Percentiles rank a stretch among this genome's conserved stretches.
Evolutionary conservation across 2,329 filamentous ascomycete genomes (phyloP).

Genomic region (Diaporthe eres): DNA sequence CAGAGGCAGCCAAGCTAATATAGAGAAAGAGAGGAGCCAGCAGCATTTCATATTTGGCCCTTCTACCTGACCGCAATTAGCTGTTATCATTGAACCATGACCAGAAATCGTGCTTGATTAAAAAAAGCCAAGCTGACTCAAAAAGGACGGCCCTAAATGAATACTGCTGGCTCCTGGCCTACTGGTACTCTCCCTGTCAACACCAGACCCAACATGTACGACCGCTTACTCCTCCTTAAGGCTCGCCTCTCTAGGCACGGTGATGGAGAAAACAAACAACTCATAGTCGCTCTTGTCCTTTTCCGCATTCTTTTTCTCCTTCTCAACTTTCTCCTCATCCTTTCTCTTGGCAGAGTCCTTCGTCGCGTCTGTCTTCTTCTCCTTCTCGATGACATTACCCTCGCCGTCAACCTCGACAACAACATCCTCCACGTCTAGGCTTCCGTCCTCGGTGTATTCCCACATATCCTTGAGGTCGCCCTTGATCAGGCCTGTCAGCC

Average conservation of each 20-base stretch:
- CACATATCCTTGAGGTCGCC: conserved; percentile 85
- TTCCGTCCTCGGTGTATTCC: conserved; percentile 83
- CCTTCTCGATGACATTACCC: conserved; percentile 60
- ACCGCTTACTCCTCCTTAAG: conserved; percentile 42
- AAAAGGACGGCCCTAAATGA: background rate
- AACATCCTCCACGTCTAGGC: conserved; percentile 67
- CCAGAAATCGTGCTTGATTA: background rate
- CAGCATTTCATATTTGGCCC: background rate
- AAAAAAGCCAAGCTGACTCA: background rate
- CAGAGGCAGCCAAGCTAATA: background rate
- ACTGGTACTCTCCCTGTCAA: background rate
- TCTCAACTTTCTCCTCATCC: conserved; percentile 38
- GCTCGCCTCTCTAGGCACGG: conserved; percentile 40
- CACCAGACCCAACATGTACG: background rate
- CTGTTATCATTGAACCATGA: background rate
- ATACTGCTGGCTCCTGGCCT: background rate
- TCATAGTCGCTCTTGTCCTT: conserved; percentile 36
- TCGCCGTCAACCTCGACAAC: conserved; percentile 68
- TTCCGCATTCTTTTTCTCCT: conserved; percentile 37
- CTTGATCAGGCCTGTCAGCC: conserved; percentile 78
- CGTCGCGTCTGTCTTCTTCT: conserved; percentile 47
- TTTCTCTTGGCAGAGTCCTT: background rate
- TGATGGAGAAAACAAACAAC: conserved; percentile 49
- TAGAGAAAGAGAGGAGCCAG: rapidly evolving
- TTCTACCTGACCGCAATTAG: background rate